Percentiles rank a stretch among this genome's conserved stretches.
Evolutionary conservation across 208 protist species (phyloP).

Genomic region (Crithidia fasciculata): DNA sequence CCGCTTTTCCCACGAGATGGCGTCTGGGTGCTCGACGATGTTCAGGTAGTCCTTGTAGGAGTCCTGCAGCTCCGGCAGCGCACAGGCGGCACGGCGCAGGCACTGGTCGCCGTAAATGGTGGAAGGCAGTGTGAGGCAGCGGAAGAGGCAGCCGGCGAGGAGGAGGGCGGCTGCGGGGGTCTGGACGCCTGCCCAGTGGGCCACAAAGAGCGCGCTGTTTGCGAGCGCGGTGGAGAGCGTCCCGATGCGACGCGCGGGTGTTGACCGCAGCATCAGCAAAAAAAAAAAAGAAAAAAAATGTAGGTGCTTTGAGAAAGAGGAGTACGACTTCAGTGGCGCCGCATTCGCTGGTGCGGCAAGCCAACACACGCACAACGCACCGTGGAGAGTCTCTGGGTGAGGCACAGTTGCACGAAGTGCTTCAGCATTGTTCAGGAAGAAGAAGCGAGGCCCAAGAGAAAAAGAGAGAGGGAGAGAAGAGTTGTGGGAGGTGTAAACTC

Average conservation of each 20-base stretch:
- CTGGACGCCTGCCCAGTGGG: constrained; percentile 38
- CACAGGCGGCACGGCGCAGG: constrained; percentile 60
- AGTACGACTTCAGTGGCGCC: too few species aligned
- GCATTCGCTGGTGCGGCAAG: too few species aligned
- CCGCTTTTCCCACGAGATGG: constrained; percentile 84
- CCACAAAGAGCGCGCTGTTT: constrained; percentile 52
- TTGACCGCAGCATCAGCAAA: constrained; percentile 40
- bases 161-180: constrained; percentile 63
- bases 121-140: constrained; percentile 48
- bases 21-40: constrained; percentile 75
- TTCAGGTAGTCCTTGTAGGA: constrained; percentile 62
- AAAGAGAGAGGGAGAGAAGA: neutral
- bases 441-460: neutral
- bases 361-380: neutral
- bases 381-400: neutral
- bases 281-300: constrained; percentile 3
- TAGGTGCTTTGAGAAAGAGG: neutral
- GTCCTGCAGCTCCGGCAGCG: constrained; percentile 76
- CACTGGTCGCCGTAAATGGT: constrained; percentile 86
- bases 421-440: neutral
- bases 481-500: too few species aligned
- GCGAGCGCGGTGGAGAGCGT: constrained; percentile 65
- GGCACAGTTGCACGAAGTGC: neutral
- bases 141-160: constrained; percentile 60
- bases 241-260: constrained; percentile 45